Evolutionary conservation across 495 filamentous ascomycete genomes (phyloP), one percentile per base, ranked within the genome.

Genomic region (Echria macrotheca): DNA sequence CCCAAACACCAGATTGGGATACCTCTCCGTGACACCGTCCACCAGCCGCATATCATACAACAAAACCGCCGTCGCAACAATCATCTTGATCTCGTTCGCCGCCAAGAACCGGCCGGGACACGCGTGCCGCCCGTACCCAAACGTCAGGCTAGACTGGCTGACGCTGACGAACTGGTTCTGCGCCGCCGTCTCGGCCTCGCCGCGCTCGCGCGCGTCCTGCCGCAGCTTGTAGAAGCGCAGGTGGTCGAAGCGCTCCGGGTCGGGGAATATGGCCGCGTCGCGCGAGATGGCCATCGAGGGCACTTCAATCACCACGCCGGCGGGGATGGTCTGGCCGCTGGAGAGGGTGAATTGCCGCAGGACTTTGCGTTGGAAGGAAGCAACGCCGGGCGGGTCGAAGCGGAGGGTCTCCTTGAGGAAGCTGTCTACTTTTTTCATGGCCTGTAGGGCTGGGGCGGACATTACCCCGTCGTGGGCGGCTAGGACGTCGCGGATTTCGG

Each of bases 1-100:
- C 7, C 35, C 44, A 46, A 49, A 42, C 44, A 40, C 44, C 40
- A 50, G 14, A 18, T 56, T 53, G 18, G 24, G 36, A 19, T 51
- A 49, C 44, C 57, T 28, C 29, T 33, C 57, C 48, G 31, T 32
- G 33, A 31, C 44, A 3, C 57, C 55, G 5, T 55, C 47, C 33
- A 43, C 50, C 19, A 55, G 37, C 49, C 71, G 64, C 53, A 77
- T 67, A 25, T 85, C 81, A 41, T 81, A 83, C 41, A 76, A 73
- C 39, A 77, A 51, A 26, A 84, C 46, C 19, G 82, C 42, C 50
- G 76, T 69, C 25, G 70, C 75, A 29, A 83, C 31, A 19, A 82
- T 70, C 15, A 70, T 58, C 58, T 73, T 74, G 43, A 69, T 26
- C 52, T 67, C 59, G 44, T 63, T 65, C 21, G 57, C 56, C 5